Evolutionary conservation across 441 rosid genomes (phyloP).

Genomic region (Gossypium davidsonii): DNA sequence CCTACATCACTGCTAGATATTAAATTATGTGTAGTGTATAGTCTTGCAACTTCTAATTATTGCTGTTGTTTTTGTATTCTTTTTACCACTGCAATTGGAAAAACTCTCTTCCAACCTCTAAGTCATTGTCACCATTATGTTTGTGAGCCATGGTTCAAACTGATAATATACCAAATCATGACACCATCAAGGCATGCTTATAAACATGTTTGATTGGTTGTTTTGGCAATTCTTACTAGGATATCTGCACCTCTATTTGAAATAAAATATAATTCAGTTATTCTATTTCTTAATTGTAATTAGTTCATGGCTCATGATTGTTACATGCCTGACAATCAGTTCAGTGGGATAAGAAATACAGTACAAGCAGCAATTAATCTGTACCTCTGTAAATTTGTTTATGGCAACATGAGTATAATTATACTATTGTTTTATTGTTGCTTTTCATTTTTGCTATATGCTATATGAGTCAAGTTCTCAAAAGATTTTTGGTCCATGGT

Average conservation of each 20-base stretch:
- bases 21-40: neutral
- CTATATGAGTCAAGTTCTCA: neutral
- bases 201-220: neutral
- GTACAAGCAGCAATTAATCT: neutral
- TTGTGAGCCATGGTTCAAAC: neutral
- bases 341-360: neutral
- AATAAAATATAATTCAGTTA: neutral
- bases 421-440: neutral
- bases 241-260: neutral
- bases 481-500: neutral
- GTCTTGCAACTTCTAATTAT: neutral
- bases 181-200: neutral
- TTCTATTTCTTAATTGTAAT: neutral
- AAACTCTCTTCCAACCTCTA: neutral
- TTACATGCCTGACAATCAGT: neutral
- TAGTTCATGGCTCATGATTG: neutral
- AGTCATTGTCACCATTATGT: neutral
- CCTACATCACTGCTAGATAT: neutral
- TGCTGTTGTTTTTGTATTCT: neutral
- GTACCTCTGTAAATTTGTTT: too few species aligned
- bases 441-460: neutral
- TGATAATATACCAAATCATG: neutral
- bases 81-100: neutral
- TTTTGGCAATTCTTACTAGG: neutral
- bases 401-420: neutral